Conservation (phyloP, 148 eudicot species). For the Spergularia bocconei region DNA sequence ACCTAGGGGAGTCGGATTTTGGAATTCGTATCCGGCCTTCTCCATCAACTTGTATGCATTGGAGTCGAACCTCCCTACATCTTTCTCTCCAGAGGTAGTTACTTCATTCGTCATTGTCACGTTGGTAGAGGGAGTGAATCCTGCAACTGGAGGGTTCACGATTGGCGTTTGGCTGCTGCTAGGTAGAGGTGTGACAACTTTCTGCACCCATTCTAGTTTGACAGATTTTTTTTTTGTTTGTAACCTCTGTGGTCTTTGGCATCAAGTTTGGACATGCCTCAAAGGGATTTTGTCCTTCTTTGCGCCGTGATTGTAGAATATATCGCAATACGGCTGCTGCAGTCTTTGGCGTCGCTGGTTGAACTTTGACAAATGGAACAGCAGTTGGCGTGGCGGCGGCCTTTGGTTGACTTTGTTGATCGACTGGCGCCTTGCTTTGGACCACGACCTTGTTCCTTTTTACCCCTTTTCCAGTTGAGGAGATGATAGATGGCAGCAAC, state of each 20-base stretch:
- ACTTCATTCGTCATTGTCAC: not conserved
- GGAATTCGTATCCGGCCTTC: not conserved
- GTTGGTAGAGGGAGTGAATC: not conserved
- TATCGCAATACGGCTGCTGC: too few relatives aligned
- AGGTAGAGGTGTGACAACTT: not conserved
- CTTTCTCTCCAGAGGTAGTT: not conserved
- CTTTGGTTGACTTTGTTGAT: too few relatives aligned
- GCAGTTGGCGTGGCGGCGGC: too few relatives aligned
- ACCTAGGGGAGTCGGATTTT: not conserved
- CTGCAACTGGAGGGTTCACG: not conserved
- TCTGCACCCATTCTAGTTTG: not conserved
- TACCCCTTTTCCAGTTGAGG: not conserved
- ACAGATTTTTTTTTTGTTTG: not conserved
- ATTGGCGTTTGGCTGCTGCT: not conserved
- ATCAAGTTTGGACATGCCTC: too few relatives aligned
- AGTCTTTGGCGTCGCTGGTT: too few relatives aligned
- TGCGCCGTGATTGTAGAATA: too few relatives aligned
- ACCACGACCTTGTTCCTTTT: too few relatives aligned
- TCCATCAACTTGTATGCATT: slow-evolving; percentile 3
- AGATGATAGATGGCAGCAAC: not conserved
- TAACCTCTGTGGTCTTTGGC: not conserved
- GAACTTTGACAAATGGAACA: too few relatives aligned
- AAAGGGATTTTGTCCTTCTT: too few relatives aligned
- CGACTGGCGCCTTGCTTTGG: too few relatives aligned
- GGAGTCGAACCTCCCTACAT: too few relatives aligned